phyloP scores from a whole-genome alignment of 257 asterid genomes.

The Solanum chiquidenum region DNA sequence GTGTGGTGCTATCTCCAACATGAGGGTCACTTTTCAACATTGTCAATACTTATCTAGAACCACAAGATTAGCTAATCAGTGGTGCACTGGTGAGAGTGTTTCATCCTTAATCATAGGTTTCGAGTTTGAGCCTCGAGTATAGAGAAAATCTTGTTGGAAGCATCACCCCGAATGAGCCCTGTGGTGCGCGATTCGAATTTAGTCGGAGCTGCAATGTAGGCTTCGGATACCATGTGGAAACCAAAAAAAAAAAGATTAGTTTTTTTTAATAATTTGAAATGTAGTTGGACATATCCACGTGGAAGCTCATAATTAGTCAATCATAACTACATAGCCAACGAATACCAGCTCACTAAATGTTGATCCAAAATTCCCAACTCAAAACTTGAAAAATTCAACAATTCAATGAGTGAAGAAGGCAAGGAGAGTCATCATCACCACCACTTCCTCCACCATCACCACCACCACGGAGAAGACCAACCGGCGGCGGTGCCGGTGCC shows the following conservation, averaged over 20 bases:
- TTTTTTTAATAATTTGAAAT: too few relatives aligned
- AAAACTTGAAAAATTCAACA: not conserved
- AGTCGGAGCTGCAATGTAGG: too few relatives aligned
- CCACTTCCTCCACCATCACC: conserved; percentile 1
- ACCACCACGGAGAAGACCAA: not conserved
- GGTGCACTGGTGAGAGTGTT: too few relatives aligned
- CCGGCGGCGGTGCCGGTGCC: conserved; percentile 20
- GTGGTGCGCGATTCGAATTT: too few relatives aligned
- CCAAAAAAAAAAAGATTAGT: too few relatives aligned
- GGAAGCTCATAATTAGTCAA: not conserved
- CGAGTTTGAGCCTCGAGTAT: too few relatives aligned
- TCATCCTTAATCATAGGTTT: too few relatives aligned
- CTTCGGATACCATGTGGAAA: too few relatives aligned
- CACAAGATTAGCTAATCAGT: not conserved
- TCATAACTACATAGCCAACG: not conserved
- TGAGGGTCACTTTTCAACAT: not conserved
- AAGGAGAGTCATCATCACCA: conserved; percentile 23
- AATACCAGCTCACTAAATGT: not conserved
- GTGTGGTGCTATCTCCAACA: not conserved
- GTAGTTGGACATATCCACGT: not conserved
- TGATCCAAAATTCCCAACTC: not conserved
- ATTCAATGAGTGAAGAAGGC: conserved; percentile 46
- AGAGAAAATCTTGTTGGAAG: too few relatives aligned
- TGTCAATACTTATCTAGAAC: not conserved
- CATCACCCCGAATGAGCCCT: too few relatives aligned